Evolutionary conservation across 2,329 filamentous ascomycete genomes (phyloP).

Genomic region (Fonsecaea monophora): DNA sequence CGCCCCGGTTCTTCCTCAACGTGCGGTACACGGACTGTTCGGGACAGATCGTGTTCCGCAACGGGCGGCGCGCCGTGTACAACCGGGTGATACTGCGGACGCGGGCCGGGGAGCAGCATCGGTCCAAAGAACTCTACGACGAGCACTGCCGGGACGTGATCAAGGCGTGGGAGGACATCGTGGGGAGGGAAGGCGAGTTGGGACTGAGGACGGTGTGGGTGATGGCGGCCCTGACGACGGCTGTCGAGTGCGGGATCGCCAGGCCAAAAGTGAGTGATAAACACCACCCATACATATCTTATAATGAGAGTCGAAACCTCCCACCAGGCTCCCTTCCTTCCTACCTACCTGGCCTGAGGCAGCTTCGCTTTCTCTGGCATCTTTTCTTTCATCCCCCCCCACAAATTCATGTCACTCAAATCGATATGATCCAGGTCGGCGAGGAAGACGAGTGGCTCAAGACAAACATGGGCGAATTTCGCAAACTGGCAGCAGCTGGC

Average conservation of each 20-base stretch:
- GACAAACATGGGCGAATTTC: constrained; percentile 27
- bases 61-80: constrained; percentile 25
- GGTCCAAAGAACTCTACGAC: constrained; percentile 30
- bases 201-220: constrained; percentile 32
- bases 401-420: too few species aligned
- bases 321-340: neutral
- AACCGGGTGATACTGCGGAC: constrained; percentile 31
- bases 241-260: constrained; percentile 32
- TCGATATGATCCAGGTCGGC: constrained; percentile 23
- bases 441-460: constrained; percentile 30
- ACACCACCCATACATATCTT: too few species aligned
- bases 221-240: constrained; percentile 31
- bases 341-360: too few species aligned
- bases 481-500: constrained; percentile 24
- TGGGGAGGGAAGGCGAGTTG: constrained; percentile 18
- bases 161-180: constrained; percentile 20
- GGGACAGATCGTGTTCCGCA: constrained; percentile 27
- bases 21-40: constrained; percentile 30
- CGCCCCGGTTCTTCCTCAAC: constrained; percentile 28
- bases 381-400: neutral
- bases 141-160: constrained; percentile 31
- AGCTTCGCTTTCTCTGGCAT: neutral
- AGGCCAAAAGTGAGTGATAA: constrained; percentile 24
- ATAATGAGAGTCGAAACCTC: neutral
- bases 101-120: constrained; percentile 18